Evolutionary conservation across 129 eudicot genomes (phyloP), one percentile per base, ranked within the genome.

Genomic region (Rutidosis leptorrhynchoides): DNA sequence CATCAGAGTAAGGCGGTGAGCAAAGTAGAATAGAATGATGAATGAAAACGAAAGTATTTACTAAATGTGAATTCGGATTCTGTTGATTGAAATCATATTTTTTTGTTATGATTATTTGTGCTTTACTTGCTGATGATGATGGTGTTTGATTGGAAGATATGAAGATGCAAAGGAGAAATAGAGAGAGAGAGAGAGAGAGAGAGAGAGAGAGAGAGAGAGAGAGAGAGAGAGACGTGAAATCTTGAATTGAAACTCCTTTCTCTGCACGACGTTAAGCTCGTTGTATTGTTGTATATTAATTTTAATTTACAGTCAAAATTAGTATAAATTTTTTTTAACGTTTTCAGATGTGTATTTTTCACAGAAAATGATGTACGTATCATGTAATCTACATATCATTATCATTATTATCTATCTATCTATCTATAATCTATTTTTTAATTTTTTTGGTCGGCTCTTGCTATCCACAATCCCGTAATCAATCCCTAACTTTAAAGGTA

Each of bases 51-150:
- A 11, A 40, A 40, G 46, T 2, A 40, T 40, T 40, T 40, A 73
- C 77, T 71, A 64, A 73, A 73, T 73, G 71, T 73, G 70, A 73
- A 52, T 37, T 10, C 3, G 62, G 76, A 60, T 58, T 10, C 30
- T 59, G 28, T 71, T 51, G 69, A 16, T 62, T 33, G 16, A 61
- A 72, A 51, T 62, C 40, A 24, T n/a, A n/a, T n/a, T 42, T 19
- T 16, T 42, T 46, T 30, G 42, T 23, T 53, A 56, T 62, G 52
- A 21, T 53, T 46, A 64, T 64, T 63, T 73, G 51, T 73, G 71
- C 77, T 53, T 73, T 73, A 37, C 77, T 73, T 73, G 16, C 7
- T 63, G 71, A 55, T 54, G 46, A 40, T 64, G 77, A 64, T 73
- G 77, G 54, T 73, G 71, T 24, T 64, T 40, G 46, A 40, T 40